Percentiles rank a stretch among this genome's conserved stretches.
Evolutionary conservation across 2,329 filamentous ascomycete species (phyloP).

Genomic region (Didymella segeticola): DNA sequence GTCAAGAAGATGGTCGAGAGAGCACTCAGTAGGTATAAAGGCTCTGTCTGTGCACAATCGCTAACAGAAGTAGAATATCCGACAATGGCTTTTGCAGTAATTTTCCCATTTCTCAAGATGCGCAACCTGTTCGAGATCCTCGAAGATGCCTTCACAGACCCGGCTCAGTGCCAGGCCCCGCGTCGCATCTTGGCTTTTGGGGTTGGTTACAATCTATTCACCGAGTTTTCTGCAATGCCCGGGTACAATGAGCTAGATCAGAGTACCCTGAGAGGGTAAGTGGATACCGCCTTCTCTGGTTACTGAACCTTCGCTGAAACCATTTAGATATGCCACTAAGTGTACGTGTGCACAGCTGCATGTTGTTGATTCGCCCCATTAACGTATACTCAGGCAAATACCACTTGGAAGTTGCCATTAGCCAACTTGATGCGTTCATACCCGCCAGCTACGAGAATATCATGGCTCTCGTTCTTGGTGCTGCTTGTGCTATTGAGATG

Average conservation of each 20-base stretch:
- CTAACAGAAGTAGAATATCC: conserved; percentile 31
- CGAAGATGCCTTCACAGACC: conserved; percentile 34
- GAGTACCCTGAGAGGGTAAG: conserved; percentile 1
- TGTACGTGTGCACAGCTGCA: not conserved
- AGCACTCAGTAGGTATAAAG: not conserved
- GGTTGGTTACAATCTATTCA: conserved; percentile 38
- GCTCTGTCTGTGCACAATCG: not conserved
- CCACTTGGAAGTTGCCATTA: conserved; percentile 53
- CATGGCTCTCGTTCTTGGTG: conserved; percentile 42
- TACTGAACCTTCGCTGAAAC: not conserved
- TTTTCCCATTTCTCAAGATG: conserved; percentile 43
- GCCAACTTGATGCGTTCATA: conserved; percentile 43
- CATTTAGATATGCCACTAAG: conserved; percentile 7
- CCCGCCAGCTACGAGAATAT: conserved; percentile 47
- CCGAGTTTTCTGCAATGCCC: conserved; percentile 29
- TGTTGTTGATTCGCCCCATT: not conserved
- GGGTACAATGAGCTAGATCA: conserved; percentile 18
- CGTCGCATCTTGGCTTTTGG: conserved; percentile 41
- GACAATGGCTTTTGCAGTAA: conserved; percentile 42
- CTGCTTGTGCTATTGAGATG: conserved; percentile 43
- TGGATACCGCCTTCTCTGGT: no score
- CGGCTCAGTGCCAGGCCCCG: conserved; percentile 25
- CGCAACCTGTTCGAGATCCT: conserved; percentile 33
- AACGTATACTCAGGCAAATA: conserved; percentile 35
- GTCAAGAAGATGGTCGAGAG: conserved; percentile 27